Percentiles rank a stretch among this genome's conserved stretches.
These are phyloP conservation scores for Lactarius sp. DNA, from an alignment of 768 basidiomycete genomes.

Conservation along the genomic window DNA sequence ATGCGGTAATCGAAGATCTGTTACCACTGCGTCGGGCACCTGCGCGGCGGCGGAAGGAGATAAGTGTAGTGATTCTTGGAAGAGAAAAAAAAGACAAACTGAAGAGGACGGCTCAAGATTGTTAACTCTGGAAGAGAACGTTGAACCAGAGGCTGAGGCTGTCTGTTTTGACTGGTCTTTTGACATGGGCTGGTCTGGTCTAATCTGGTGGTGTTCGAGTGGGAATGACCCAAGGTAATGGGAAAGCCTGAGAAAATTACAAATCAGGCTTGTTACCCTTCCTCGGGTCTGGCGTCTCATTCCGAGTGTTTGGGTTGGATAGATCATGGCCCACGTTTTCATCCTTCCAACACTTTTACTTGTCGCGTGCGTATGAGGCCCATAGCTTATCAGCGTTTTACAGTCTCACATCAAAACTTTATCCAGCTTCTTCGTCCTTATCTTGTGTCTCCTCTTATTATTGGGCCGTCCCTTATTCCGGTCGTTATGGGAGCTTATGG, in stretches of 20 bases:
- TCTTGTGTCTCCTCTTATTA: conserved; percentile 64
- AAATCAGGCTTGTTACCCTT: conserved; percentile 7
- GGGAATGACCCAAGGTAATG: conserved; percentile 1
- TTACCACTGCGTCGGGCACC: conserved; percentile 21
- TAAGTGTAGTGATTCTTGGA: background rate
- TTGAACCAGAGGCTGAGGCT: background rate
- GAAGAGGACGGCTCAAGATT: background rate
- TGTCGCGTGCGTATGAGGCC: conserved; percentile 3
- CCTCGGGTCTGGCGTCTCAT: background rate
- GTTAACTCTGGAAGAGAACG: background rate
- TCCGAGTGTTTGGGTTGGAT: background rate
- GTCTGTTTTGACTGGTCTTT: background rate
- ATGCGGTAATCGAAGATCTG: conserved; percentile 19
- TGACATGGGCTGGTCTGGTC: background rate
- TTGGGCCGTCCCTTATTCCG: conserved; percentile 51
- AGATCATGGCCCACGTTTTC: background rate
- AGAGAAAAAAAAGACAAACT: conserved; percentile 4
- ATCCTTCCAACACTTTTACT: background rate
- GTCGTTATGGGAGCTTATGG: conserved; percentile 39
- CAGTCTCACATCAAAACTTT: background rate
- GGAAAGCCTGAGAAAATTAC: conserved; percentile 1
- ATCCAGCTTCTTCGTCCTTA: conserved; percentile 44
- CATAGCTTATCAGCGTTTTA: background rate
- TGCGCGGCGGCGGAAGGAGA: conserved; percentile 11
- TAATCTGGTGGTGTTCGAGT: background rate